Evolutionary conservation across 75 land plant species (phyloP), one percentile per base, ranked within the genome.

Genomic region (Selaginella tamariscina): DNA sequence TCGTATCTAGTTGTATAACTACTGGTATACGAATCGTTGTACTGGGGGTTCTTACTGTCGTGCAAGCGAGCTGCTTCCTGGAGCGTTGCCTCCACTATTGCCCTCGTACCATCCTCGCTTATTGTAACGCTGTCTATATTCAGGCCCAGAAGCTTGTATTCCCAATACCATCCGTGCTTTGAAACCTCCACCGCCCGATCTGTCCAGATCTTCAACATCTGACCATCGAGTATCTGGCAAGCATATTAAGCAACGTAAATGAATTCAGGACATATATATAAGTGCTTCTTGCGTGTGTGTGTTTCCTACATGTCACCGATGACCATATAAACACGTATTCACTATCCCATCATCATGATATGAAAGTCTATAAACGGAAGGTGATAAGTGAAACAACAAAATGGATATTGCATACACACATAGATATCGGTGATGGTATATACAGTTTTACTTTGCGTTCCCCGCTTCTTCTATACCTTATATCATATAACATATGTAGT

Each of bases 1-100:
- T 93, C 98, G 59, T 89, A 93, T 54, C 86, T 77, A 0, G 96
- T 93, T 30, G 91, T 82, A 73, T 93, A 93, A 8, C 85, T 77
- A 55, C 75, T 85, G 2, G 32, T 72, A 64, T 85, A 83, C 0
- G 90, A 83, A 65, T 83, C 93, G 49, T 81, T 79, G 70, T 80
- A 79, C 67, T 86, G 95, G 1, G 86, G 83, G 30, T 81, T 74
- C 2, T 28, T 75, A 0, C 11, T 63, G 54, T 87, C 86, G 30
- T 75, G 78, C 21, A 93, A 69, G 27, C 70, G 72, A 0, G 88
- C 88, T 18, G 86, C 78, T 71, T 93, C 98, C 65, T 88, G 79
- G 13, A 89, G 78, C 15, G 98, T 87, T 65, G 91, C 96, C 76
- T 93, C 98, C 39, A 89, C 91, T 13, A 69, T 71, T n/a, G 88